Percentiles rank a stretch among this genome's conserved stretches.
These are phyloP conservation scores for Penicillium subrubescens DNA, from an alignment of 495 filamentous ascomycete genomes.

Conservation along the genomic window DNA sequence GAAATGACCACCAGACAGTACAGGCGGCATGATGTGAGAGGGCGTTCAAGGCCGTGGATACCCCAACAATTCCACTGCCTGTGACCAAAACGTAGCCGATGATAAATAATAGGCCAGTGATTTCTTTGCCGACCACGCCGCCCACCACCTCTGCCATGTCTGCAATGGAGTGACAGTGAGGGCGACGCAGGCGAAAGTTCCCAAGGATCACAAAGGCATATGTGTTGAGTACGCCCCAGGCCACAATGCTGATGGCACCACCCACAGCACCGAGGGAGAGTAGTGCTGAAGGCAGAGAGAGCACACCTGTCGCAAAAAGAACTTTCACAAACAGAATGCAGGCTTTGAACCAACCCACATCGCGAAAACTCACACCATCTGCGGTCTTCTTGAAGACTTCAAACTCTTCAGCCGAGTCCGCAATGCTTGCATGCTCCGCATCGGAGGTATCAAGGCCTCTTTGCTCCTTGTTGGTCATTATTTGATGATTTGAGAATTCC, in stretches of 20 bases:
- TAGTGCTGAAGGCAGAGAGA: constrained; percentile 61
- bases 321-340: constrained; percentile 57
- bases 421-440: constrained; percentile 1
- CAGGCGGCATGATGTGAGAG: constrained; percentile 51
- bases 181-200: constrained; percentile 34
- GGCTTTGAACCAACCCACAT: constrained; percentile 54
- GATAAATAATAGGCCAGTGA: constrained; percentile 48
- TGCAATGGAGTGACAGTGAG: constrained; percentile 56
- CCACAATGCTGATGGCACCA: constrained; percentile 56
- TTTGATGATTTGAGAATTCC: background rate
- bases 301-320: constrained; percentile 57
- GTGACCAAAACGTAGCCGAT: constrained; percentile 48
- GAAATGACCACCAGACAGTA: constrained; percentile 45
- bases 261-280: constrained; percentile 62
- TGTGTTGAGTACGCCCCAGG: constrained; percentile 62
- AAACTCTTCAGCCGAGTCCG: constrained; percentile 25
- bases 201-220: constrained; percentile 35
- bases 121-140: constrained; percentile 49
- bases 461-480: background rate
- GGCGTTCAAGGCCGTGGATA: constrained; percentile 52
- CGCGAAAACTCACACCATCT: constrained; percentile 54
- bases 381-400: constrained; percentile 56
- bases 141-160: constrained; percentile 68
- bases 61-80: constrained; percentile 43
- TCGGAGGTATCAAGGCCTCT: background rate